phyloP scores from a whole-genome alignment of 768 basidiomycete species.

The Psilocybe cyanescens region DNA sequence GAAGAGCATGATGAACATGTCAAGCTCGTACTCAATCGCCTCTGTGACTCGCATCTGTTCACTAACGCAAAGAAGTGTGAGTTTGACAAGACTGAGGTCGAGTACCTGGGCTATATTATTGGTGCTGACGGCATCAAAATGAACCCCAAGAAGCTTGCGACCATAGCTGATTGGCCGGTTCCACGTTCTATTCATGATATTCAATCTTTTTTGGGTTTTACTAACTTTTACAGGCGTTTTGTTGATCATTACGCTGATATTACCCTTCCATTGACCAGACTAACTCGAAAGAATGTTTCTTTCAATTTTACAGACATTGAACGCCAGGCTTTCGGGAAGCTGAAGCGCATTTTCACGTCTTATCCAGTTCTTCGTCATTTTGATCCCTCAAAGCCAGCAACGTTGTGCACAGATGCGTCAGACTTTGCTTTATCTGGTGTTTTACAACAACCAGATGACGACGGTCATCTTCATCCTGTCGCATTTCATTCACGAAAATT shows the following conservation, averaged over 20 bases:
- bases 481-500: constrained; percentile 38
- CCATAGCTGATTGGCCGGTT: constrained; percentile 39
- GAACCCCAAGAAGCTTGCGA: constrained; percentile 40
- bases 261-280: constrained; percentile 29
- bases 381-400: constrained; percentile 28
- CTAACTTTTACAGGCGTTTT: constrained; percentile 48
- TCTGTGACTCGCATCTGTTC: constrained; percentile 31
- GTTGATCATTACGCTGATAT: constrained; percentile 37
- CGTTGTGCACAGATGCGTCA: constrained; percentile 34
- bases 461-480: constrained; percentile 40
- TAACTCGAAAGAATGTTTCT: constrained; percentile 20
- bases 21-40: constrained; percentile 32
- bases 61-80: constrained; percentile 43
- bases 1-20: constrained; percentile 40
- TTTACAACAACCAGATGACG: constrained; percentile 30
- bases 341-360: constrained; percentile 31
- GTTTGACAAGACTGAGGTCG: constrained; percentile 37
- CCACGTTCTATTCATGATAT: constrained; percentile 28
- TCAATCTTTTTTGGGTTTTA: constrained; percentile 47
- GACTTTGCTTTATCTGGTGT: constrained; percentile 36
- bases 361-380: constrained; percentile 37
- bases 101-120: constrained; percentile 47
- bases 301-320: constrained; percentile 18
- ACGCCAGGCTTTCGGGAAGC: constrained; percentile 24
- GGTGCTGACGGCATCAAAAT: constrained; percentile 32